A percentile compares a stretch with the other conserved stretches of the same genome.
Evolutionary conservation across 371 early-diverging fungal genomes (phyloP).

Genomic region (Mucor velutinosus): DNA sequence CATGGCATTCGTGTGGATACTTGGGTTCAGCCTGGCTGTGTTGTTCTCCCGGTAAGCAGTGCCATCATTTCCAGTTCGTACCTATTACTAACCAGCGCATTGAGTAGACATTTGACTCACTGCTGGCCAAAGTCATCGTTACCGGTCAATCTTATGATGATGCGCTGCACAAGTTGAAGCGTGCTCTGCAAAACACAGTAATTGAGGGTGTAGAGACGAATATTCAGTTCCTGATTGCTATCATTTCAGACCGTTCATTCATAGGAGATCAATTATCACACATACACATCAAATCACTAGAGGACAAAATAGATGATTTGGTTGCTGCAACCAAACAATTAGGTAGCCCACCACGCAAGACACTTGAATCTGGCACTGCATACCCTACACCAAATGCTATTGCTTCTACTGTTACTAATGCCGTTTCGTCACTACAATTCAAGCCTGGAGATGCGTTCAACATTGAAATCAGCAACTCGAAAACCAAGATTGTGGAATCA

Average conservation of each 20-base stretch:
- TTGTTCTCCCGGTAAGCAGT: constrained; percentile 36
- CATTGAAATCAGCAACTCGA: constrained; percentile 22
- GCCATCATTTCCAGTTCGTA: background rate
- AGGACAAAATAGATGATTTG: constrained; percentile 25
- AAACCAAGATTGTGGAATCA: background rate
- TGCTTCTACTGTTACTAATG: background rate
- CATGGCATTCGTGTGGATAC: constrained; percentile 49
- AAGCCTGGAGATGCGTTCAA: constrained; percentile 47
- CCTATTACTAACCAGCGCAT: background rate
- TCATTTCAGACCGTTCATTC: constrained; percentile 21
- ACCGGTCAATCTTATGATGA: constrained; percentile 36
- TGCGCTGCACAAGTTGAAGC: constrained; percentile 32
- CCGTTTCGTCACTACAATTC: constrained; percentile 25
- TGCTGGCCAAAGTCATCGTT: constrained; percentile 45
- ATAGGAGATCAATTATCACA: constrained; percentile 14
- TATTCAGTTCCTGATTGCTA: constrained; percentile 31
- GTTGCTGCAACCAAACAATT: constrained; percentile 9
- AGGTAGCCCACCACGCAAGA: background rate
- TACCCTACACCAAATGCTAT: background rate
- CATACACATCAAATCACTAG: constrained; percentile 29
- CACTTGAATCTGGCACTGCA: background rate
- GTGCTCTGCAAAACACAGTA: constrained; percentile 25
- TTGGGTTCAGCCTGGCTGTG: constrained; percentile 36
- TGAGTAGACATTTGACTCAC: constrained; percentile 41
- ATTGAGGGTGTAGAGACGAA: constrained; percentile 44